Evolutionary conservation across 208 protist genomes (phyloP).

Genomic region (Trypanosoma brucei): DNA sequence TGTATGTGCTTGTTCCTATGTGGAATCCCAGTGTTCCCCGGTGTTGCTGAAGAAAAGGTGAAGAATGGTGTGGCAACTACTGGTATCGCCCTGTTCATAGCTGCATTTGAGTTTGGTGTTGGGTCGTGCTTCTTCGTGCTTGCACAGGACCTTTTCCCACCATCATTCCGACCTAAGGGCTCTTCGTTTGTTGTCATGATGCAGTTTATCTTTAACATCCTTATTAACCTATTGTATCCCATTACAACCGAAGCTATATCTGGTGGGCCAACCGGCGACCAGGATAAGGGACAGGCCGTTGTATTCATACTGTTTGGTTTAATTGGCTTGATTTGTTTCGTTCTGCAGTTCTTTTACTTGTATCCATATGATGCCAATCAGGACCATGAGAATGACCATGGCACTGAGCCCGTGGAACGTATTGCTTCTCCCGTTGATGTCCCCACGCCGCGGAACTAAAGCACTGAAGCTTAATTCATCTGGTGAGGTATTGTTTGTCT

Average conservation of each 20-base stretch:
- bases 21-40: constrained; percentile 78
- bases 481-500: background rate
- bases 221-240: constrained; percentile 87
- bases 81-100: constrained; percentile 80
- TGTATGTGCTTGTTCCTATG: constrained; percentile 72
- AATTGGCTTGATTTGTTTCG: constrained; percentile 60
- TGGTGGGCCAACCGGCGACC: constrained; percentile 69
- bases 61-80: constrained; percentile 71
- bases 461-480: background rate
- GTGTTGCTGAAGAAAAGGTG: constrained; percentile 31
- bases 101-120: constrained; percentile 64
- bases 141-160: constrained; percentile 79
- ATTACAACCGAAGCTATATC: constrained; percentile 74
- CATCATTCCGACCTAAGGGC: constrained; percentile 67
- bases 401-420: constrained; percentile 13
- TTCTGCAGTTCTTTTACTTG: constrained; percentile 74
- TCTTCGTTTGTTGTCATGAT: constrained; percentile 56
- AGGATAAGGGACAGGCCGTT: constrained; percentile 85
- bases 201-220: constrained; percentile 85
- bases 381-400: background rate
- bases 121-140: constrained; percentile 83
- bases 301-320: constrained; percentile 85
- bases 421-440: background rate
- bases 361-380: constrained; percentile 44
- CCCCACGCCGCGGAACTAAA: background rate